These are phyloP conservation scores for Beta macrorhiza DNA, from an alignment of 179 eudicot genomes.

Conservation along the genomic window DNA sequence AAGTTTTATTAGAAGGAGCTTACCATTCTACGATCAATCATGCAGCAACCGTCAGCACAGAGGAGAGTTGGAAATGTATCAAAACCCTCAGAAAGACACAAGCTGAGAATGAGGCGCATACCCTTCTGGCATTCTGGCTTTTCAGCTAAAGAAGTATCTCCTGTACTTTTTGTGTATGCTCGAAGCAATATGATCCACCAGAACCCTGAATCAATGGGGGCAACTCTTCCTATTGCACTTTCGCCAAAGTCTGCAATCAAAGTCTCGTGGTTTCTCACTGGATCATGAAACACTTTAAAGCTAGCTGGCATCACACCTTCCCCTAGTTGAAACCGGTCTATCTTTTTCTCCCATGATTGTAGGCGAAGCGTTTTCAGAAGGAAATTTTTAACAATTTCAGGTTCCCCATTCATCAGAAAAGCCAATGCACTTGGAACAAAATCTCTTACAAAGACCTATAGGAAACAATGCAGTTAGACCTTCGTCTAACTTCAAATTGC, in stretches of 20 bases:
- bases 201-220: conserved; percentile 93
- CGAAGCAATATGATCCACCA: conserved; percentile 98
- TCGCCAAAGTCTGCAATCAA: conserved; percentile 94
- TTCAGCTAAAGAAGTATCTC: conserved; percentile 80
- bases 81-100: conserved; percentile 92
- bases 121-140: conserved; percentile 95
- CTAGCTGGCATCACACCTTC: conserved; percentile 99
- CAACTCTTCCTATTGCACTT: conserved; percentile 95
- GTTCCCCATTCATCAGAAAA: conserved; percentile 88
- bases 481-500: neutral
- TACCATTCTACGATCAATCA: conserved; percentile 99
- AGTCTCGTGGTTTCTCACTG: conserved; percentile 70
- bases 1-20: conserved; percentile 20
- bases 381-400: conserved; percentile 86
- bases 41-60: conserved; percentile 94
- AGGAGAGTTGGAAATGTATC: conserved; percentile 97
- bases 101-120: conserved; percentile 69
- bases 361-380: conserved; percentile 84
- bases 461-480: conserved; percentile 16
- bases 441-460: conserved; percentile 91
- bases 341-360: conserved; percentile 89
- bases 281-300: conserved; percentile 86
- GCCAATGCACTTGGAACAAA: conserved; percentile 97
- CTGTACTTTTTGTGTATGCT: conserved; percentile 85
- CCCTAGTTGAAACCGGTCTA: conserved; percentile 80